Conservation (phyloP, 169 alveolate species). For the Babesia ovis region DNA sequence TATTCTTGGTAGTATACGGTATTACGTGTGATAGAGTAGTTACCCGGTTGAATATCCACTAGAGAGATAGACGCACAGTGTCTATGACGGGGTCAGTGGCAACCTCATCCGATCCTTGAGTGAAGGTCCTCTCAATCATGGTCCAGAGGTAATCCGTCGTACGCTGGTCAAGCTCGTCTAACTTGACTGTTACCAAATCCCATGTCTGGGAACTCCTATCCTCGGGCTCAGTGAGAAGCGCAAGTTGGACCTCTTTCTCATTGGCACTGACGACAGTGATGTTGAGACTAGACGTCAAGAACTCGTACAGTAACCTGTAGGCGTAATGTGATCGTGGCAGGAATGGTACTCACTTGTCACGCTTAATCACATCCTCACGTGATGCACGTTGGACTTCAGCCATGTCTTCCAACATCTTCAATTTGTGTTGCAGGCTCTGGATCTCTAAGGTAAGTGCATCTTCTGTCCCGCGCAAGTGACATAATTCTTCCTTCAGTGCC, state of each 20-base stretch:
- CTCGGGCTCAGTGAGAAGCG: constrained; percentile 49
- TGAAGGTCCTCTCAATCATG: constrained; percentile 21
- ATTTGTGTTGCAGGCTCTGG: constrained; percentile 1
- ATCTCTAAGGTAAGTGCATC: neutral
- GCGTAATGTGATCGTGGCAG: too few species aligned
- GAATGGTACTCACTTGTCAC: constrained; percentile 14
- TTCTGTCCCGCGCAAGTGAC: neutral
- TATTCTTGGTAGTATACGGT: too few species aligned
- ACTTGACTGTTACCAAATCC: constrained; percentile 9
- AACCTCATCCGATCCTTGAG: neutral
- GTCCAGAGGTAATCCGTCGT: constrained; percentile 26
- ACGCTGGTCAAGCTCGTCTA: neutral
- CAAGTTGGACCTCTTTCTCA: constrained; percentile 40
- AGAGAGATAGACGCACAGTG: neutral
- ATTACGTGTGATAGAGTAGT: too few species aligned
- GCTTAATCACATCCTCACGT: neutral
- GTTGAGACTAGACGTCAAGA: constrained; percentile 42
- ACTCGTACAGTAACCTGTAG: constrained; percentile 43
- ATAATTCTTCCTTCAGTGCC: constrained; percentile 9
- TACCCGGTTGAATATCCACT: too few species aligned
- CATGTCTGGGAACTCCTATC: constrained; percentile 29
- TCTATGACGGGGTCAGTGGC: neutral
- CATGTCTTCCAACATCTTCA: constrained; percentile 2
- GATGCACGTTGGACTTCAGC: neutral
- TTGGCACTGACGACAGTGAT: constrained; percentile 31